phyloP scores from a whole-genome alignment of 768 basidiomycete species.

The Boletus barrowsii region DNA sequence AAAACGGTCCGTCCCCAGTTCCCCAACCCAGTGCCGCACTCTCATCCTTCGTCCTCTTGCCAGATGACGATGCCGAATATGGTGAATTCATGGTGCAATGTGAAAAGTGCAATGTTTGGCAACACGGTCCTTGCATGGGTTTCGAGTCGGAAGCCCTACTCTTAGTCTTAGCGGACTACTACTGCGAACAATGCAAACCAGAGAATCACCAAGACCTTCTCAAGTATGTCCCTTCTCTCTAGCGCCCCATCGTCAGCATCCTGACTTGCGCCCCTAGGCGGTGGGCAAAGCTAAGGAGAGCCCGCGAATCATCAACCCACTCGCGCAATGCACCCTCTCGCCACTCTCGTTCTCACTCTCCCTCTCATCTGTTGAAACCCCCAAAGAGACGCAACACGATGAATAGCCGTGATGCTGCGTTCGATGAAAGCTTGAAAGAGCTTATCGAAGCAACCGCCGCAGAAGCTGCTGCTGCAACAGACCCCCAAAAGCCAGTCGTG shows the following conservation, averaged over 20 bases:
- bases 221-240: conserved; percentile 51
- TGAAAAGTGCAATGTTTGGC: conserved; percentile 96
- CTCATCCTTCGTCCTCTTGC: conserved; percentile 31
- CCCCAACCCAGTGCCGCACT: conserved; percentile 4
- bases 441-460: conserved; percentile 72
- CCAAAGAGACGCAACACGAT: conserved; percentile 93
- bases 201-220: conserved; percentile 80
- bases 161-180: conserved; percentile 80
- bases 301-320: conserved; percentile 61
- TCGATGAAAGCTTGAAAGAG: conserved; percentile 83
- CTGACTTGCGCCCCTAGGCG: conserved; percentile 42
- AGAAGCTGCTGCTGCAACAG: conserved; percentile 57
- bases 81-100: conserved; percentile 98
- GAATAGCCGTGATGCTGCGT: conserved; percentile 94
- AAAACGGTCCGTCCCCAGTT: conserved; percentile 53
- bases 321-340: conserved; percentile 61
- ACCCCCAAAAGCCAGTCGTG: conserved; percentile 33
- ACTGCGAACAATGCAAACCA: conserved; percentile 90
- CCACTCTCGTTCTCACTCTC: conserved; percentile 75
- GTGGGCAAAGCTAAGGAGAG: conserved; percentile 46
- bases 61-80: conserved; percentile 75
- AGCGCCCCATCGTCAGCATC: conserved; percentile 12
- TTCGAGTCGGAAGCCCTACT: conserved; percentile 75
- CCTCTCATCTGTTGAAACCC: conserved; percentile 55
- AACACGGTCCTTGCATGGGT: conserved; percentile 96